Evolutionary conservation across 352 stramenopile species (phyloP).

Genomic region (Plasmopara viticola): DNA sequence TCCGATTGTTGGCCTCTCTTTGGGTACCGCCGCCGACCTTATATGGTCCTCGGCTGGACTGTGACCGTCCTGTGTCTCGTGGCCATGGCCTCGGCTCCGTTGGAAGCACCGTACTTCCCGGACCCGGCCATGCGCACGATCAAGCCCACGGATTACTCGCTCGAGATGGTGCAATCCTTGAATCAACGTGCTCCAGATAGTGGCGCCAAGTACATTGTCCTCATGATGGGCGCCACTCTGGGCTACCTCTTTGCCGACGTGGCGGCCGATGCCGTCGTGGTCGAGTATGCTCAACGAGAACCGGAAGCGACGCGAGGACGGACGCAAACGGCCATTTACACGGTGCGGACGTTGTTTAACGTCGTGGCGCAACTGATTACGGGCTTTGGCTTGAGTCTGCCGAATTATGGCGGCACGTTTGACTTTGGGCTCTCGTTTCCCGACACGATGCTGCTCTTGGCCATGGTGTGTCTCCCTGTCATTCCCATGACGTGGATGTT

Average conservation of each 20-base stretch:
- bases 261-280: conserved; percentile 43
- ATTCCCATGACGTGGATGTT: conserved; percentile 48
- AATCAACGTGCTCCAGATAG: conserved; percentile 30
- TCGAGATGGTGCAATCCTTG: conserved; percentile 25
- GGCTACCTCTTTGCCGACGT: conserved; percentile 55
- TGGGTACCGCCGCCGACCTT: conserved; percentile 42
- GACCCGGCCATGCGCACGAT: conserved; percentile 24
- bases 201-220: conserved; percentile 41
- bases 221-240: conserved; percentile 45
- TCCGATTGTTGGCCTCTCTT: conserved; percentile 46
- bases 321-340: conserved; percentile 49
- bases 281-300: conserved; percentile 55
- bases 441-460: conserved; percentile 30
- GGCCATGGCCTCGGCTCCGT: conserved; percentile 25
- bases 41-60: conserved; percentile 49
- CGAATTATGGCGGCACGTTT: conserved; percentile 41
- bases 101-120: conserved; percentile 37
- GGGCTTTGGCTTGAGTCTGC: conserved; percentile 36
- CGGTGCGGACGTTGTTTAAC: conserved; percentile 37
- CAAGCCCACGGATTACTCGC: conserved; percentile 28
- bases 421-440: conserved; percentile 38
- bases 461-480: conserved; percentile 32
- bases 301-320: conserved; percentile 40
- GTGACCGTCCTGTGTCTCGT: conserved; percentile 31
- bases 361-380: conserved; percentile 31